A percentile compares a stretch with the other conserved stretches of the same genome.
These are phyloP conservation scores for Salvia hispanica DNA, from an alignment of 257 asterid species.

Conservation along the genomic window DNA sequence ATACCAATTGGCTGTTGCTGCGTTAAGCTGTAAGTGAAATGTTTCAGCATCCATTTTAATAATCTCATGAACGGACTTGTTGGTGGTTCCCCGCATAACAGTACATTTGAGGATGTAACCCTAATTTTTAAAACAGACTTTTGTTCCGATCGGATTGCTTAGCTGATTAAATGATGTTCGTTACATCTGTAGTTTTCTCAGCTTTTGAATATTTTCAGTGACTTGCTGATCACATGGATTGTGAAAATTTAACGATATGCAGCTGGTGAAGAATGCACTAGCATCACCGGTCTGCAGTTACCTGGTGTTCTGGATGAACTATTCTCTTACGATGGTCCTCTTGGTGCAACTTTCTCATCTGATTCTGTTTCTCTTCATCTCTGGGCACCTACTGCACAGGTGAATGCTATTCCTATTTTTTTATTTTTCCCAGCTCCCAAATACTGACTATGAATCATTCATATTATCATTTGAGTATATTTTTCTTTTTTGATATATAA, in stretches of 20 bases:
- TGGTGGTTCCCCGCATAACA: constrained; percentile 16
- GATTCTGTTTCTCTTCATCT: constrained; percentile 65
- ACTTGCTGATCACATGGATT: background rate
- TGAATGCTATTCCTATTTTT: constrained; percentile 26
- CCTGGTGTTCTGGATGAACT: constrained; percentile 93
- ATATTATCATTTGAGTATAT: constrained; percentile 19
- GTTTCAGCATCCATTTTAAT: background rate
- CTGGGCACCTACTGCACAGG: constrained; percentile 99
- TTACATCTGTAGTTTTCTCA: background rate
- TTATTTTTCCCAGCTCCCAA: constrained; percentile 1
- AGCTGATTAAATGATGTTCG: background rate
- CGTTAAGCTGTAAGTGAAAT: constrained; percentile 58
- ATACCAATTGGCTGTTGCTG: constrained; percentile 77
- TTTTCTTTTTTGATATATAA: constrained; percentile 34
- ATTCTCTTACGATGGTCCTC: constrained; percentile 78
- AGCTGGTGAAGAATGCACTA: constrained; percentile 65
- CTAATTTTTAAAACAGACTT: constrained; percentile 1
- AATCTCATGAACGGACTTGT: background rate
- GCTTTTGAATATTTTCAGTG: background rate
- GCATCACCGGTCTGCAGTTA: constrained; percentile 81
- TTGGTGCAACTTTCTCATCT: constrained; percentile 66
- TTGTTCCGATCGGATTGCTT: constrained; percentile 17
- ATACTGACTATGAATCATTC: constrained; percentile 20
- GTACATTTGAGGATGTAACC: background rate
- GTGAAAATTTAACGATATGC: constrained; percentile 28